Base-by-base conservation (phyloP, 179 eudicot genomes). In the Camellia oleifera region DNA sequence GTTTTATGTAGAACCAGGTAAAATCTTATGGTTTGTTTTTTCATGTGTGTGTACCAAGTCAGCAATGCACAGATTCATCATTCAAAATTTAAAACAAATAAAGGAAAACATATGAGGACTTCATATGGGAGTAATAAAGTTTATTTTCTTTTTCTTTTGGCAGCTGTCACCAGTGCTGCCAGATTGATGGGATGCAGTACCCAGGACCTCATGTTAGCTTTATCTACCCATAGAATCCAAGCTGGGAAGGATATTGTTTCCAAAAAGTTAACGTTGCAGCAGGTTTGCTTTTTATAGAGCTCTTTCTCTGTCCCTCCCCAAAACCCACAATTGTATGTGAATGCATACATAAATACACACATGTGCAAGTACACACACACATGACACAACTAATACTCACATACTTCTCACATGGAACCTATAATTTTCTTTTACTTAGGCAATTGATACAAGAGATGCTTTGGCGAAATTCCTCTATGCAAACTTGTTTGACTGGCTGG, bases 401-500 rank as follows among this genome's bases (percentile, higher is more conserved):
- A 23, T 20, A 13, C 69, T 23, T 64, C 40, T 64, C 1, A 64
- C 69, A 10, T 20, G 40, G 69, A 64, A 20, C 69, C 69, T 42
- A 9, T 60, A 17, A 44, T 58, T 75, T 4, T 32, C 26, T 78
- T 69, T 69, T 80, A 62, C 84, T 48, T 82, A 95, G 99, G 99
- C 98, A 79, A 86, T 83, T 74, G 97, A 88, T 79, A 73, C 90
- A 71, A 92, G 99, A 82, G 98, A 97, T 88, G 96, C 98, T 74
- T 86, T 97, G 84, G 95, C 99, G 23, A 97, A 94, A 83, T 90
- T 85, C 82, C 82, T 97, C 66, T 94, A 97, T 77, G 91, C 93
- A 44, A 90, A 92, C 83, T 86, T 97, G 86, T 97, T 97, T 84
- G 89, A 87, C 81, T 97, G 98, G 97, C 89, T 97, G 62, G 91